phyloP scores from a whole-genome alignment of 345 rosid genomes.

The Eucalyptus marginata region DNA sequence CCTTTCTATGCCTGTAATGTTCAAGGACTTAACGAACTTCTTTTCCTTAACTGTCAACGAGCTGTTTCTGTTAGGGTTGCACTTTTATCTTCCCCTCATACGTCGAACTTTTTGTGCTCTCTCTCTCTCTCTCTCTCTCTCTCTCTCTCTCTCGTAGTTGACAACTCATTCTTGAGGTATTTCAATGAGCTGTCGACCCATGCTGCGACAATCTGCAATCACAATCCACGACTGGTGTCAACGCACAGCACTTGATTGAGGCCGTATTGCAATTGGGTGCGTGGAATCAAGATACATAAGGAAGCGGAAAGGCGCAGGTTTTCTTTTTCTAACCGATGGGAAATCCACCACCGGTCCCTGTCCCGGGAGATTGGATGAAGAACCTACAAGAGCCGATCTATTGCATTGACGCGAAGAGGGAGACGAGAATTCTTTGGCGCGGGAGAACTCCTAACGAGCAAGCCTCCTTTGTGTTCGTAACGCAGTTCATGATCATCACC shows the following conservation, averaged over 20 bases:
- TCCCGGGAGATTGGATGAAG: not conserved
- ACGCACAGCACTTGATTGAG: not conserved
- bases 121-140: not conserved
- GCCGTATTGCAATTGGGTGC: not conserved
- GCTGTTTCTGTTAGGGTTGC: not conserved
- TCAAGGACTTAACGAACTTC: not conserved
- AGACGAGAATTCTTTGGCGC: not conserved
- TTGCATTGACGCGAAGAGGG: not conserved
- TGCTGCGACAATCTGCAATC: not conserved
- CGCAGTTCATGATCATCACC: not conserved
- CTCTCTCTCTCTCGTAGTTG: not conserved
- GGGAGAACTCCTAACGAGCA: not conserved
- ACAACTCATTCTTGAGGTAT: not conserved
- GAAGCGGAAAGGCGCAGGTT: not conserved
- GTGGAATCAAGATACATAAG: not conserved
- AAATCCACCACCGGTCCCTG: too few species aligned
- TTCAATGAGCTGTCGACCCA: not conserved
- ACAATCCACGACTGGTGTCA: not conserved
- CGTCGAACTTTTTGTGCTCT: not conserved
- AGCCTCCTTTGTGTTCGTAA: not conserved
- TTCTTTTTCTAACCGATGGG: not conserved
- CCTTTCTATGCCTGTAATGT: not conserved
- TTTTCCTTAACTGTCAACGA: not conserved
- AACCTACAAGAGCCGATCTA: not conserved
- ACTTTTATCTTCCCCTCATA: not conserved